A percentile compares a stretch with the other conserved stretches of the same genome.
phyloP scores from a whole-genome alignment of 768 basidiomycete genomes.

The Vishniacozyma victoriae region DNA sequence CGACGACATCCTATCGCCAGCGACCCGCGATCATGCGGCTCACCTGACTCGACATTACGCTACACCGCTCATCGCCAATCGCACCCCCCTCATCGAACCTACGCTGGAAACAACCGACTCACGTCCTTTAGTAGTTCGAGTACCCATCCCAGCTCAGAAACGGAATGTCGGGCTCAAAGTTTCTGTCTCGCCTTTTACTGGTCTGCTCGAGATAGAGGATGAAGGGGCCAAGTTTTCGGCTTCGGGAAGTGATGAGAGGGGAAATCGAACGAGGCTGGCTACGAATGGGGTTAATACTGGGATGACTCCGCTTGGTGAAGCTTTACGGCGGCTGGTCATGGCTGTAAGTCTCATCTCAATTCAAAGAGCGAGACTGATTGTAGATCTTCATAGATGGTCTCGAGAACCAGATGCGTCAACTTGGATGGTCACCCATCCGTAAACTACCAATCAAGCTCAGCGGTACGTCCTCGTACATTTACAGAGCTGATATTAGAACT shows the following conservation, averaged over 20 bases:
- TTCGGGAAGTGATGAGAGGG: slow-evolving; percentile 67
- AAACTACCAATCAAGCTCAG: slow-evolving; percentile 58
- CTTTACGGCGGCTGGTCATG: slow-evolving; percentile 58
- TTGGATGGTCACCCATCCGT: slow-evolving; percentile 71
- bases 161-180: slow-evolving; percentile 51
- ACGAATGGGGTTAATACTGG: slow-evolving; percentile 65
- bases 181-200: slow-evolving; percentile 72
- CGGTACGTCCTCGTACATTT: not conserved
- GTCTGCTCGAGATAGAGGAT: slow-evolving; percentile 69
- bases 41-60: slow-evolving; percentile 15
- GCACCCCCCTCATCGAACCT: slow-evolving; percentile 24
- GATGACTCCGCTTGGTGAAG: slow-evolving; percentile 58
- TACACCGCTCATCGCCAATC: slow-evolving; percentile 13
- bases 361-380: not conserved
- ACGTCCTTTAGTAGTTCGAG: slow-evolving; percentile 15
- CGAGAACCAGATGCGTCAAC: slow-evolving; percentile 73
- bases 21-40: slow-evolving; percentile 61
- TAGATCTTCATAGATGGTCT: slow-evolving; percentile 77
- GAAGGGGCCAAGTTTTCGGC: slow-evolving; percentile 52
- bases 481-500: slow-evolving; percentile 53
- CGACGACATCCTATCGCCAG: slow-evolving; percentile 59
- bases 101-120: slow-evolving; percentile 40
- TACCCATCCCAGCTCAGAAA: slow-evolving; percentile 32
- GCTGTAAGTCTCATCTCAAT: slow-evolving; percentile 51
- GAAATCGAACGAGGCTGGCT: slow-evolving; percentile 58